Base-by-base conservation (phyloP, 1,284 basidiomycete species). In the Xerocomus nothofagi region DNA sequence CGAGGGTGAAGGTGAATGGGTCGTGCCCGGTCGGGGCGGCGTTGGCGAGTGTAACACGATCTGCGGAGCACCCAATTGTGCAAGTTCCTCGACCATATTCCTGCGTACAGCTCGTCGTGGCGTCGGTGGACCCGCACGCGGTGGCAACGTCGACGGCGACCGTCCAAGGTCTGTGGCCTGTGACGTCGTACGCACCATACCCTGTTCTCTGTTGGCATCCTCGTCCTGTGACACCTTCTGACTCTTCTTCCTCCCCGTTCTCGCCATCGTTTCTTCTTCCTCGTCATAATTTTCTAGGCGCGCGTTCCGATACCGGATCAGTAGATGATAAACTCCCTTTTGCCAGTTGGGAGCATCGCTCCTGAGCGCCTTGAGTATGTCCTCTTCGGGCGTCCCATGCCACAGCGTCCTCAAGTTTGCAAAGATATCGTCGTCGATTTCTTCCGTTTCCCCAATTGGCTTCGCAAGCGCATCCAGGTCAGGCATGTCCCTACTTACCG, bases 331-430 rank as follows among this genome's bases (percentile, higher is more conserved):
- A 43, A 96, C 88, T 0, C 89, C 89, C 70, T 97, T 97, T 68
- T 96, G 91, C 91, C 91, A 93, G 20, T 88, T 93, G 53, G 84
- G 82, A 51, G 84, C 81, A 39, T 73, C 61, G 58, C 74, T 80
- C 38, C 79, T 74, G 42, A 98, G 73, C 44, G 81, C 85, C 40
- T 79, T 73, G 47, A 85, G 75, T 44, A 98, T 84, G 24, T 86
- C 82, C 5, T 80, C 76, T 51, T 93, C 88, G 1, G 82, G 71
- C 4, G 80, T 81, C 7, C 81, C 87, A 51, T 88, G 83, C 93
- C 95, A 99, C 23, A 99, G 77, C 6, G 93, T 93, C 61, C 84
- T 86, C 40, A 99, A 72, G 71, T 98, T 98, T 26, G 82, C 83
- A 63, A 99, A 82, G 59, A 99, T 92, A 59, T 96, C 93, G 3